Evolutionary conservation across 2,329 filamentous ascomycete species (phyloP), one percentile per base, ranked within the genome.

Genomic region (Dothideomycetidae sp.): DNA sequence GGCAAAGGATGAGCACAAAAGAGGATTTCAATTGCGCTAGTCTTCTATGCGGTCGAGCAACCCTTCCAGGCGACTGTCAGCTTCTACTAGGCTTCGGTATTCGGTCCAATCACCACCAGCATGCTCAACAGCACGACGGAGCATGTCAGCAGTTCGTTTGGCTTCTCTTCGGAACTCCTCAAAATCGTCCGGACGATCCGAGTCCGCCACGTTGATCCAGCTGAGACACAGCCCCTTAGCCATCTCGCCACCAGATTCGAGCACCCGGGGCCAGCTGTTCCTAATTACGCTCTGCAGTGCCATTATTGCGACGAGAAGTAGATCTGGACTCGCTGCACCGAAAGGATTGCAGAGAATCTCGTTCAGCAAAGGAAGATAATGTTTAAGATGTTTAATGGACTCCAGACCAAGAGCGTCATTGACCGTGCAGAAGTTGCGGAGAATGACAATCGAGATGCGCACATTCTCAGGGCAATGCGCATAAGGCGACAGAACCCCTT

Each of bases 261-360:
- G 57, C 4, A 92, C 60, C 3, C 83, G 66, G 9, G 81, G 78
- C 75, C 83, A 85, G 41, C 72, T 73, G 42, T 68, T 75, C 10
- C 67, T 46, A 9, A 92, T 59, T 10, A 78, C 59, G 1, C 61
- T 58, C 36, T 73, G 67, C 14, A 83, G 48, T 1, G 73, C 66
- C 12, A 61, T 53, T 2, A 68, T 54, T 1, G 73, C 68, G 0
- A 69, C 62, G 1, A 65, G 37, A 1, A 84, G 57, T 1, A 77
- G 59, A 0, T 64, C 58, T 1, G 68, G 61, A 43, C 71, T 63
- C 1, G 67, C 63, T 7, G 68, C 59, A 1, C 69, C 68, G 50
- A 90, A 84, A 0, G 81, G 75, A 49, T 85, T 75, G 2, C 71
- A 67, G 39, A 92, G 60, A 10, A 78, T 70, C 28, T 64, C 61